Conservation (phyloP, 345 rosid genomes). For the Heritiera littoralis region DNA sequence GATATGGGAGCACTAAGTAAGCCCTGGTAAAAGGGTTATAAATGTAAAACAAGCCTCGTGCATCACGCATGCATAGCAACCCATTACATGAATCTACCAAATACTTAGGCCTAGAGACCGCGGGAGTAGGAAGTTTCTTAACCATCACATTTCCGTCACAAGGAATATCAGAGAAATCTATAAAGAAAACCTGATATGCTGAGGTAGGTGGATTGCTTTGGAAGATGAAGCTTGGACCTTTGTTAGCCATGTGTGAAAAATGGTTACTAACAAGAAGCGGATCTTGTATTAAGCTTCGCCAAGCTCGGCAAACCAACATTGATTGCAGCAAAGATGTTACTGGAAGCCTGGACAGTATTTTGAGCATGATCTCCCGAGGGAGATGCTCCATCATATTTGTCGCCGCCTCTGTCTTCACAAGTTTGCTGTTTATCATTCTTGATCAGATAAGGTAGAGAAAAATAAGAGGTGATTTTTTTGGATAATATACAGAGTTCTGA, state of each 20-base stretch:
- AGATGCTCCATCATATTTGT: no score
- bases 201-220: constrained; percentile 46
- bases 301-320: constrained; percentile 49
- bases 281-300: constrained; percentile 47
- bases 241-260: neutral
- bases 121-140: constrained; percentile 39
- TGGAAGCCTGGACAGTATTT: no score
- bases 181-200: constrained; percentile 48
- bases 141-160: constrained; percentile 17
- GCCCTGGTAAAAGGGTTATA: constrained; percentile 30
- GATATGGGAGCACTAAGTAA: constrained; percentile 44
- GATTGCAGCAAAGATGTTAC: constrained; percentile 43
- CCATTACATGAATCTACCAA: constrained; percentile 16
- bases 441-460: no score
- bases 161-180: constrained; percentile 25
- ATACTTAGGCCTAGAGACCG: neutral
- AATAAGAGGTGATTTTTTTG: no score
- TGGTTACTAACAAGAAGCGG: constrained; percentile 8
- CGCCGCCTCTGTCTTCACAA: no score
- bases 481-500: no score
- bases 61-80: constrained; percentile 29
- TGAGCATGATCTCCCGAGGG: no score
- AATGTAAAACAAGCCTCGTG: constrained; percentile 54
- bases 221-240: constrained; percentile 53
- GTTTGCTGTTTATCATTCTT: neutral